Percentiles rank a stretch among this genome's conserved stretches.
phyloP scores from a whole-genome alignment of 2,329 filamentous ascomycete species.

The Clarireedia hainanense region DNA sequence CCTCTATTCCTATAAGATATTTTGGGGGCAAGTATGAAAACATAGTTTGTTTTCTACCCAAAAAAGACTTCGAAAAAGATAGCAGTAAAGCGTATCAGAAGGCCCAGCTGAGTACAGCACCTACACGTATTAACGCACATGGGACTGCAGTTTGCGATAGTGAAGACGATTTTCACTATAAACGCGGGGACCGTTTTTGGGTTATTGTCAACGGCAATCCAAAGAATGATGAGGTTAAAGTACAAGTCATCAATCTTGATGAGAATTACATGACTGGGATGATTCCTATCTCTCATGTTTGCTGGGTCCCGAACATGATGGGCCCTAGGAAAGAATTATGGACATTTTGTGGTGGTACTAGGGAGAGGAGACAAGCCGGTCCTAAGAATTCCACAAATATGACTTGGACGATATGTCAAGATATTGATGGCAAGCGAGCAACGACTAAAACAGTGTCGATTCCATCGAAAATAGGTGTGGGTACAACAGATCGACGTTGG shows the following conservation, averaged over 20 bases:
- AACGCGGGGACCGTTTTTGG: constrained; percentile 18
- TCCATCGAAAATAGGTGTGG: constrained; percentile 6
- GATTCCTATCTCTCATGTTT: constrained; percentile 17
- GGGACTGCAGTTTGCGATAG: constrained; percentile 17
- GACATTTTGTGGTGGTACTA: constrained; percentile 17
- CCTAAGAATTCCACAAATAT: constrained; percentile 8
- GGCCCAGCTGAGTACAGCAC: constrained; percentile 5
- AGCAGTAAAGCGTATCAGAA: constrained; percentile 13
- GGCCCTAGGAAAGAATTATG: constrained; percentile 16
- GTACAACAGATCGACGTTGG: neutral
- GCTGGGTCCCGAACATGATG: constrained; percentile 18
- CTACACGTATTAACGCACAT: constrained; percentile 14
- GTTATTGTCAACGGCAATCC: constrained; percentile 11
- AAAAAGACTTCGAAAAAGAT: constrained; percentile 21
- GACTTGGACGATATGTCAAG: constrained; percentile 19
- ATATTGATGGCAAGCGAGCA: constrained; percentile 10
- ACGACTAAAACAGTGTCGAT: constrained; percentile 12
- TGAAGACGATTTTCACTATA: constrained; percentile 14
- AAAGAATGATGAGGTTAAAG: neutral
- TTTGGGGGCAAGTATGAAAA: constrained; percentile 16
- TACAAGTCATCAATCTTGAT: constrained; percentile 21
- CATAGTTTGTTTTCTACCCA: constrained; percentile 17
- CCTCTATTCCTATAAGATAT: constrained; percentile 17
- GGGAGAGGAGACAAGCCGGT: constrained; percentile 3
- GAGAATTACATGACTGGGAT: constrained; percentile 13